Evolutionary conservation across 805 yeast species (phyloP), one percentile per base, ranked within the genome.

Genomic region (Blastobotrys attinorum): DNA sequence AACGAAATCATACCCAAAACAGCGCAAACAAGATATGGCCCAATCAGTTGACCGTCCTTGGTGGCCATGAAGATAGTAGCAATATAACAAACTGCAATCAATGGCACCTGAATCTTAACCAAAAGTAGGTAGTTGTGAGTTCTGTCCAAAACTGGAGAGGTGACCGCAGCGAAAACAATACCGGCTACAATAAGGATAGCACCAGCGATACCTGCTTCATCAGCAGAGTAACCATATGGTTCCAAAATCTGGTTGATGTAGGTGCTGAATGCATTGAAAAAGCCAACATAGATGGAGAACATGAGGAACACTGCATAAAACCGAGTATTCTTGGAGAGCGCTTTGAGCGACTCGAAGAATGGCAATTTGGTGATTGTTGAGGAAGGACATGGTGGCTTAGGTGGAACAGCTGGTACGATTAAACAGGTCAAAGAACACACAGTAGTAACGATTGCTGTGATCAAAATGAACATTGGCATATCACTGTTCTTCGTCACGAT

Each of bases 121-220:
- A 50, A 42, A 23, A 42, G 38, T 15, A 50, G 36, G 38, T 47
- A 56, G 16, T 46, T 39, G 46, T 60, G 64, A 16, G 47, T 43
- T 10, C 57, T 42, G 43, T 60, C 64, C 16, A 57, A 44, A 8
- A 60, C 35, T 7, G 64, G 63, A 2, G 64, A 59, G 8, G 52
- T 44, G 17, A 58, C 36, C 4, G 60, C 58, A 2, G 63, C 50
- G 40, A 48, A 54, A 17, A 58, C 56, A 31, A 60, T 52, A 6
- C 64, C 64, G 23, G 56, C 52, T 3, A 55, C 48, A 43, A 60
- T 60, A 27, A 60, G 45, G 6, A 57, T 42, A 3, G 64, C 64
- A 3, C 64, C 64, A 7, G 58, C 61, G 34, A 47, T 47, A 21
- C 64, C 64, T 6, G 64, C 64, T 15, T 58, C 56, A 46, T 60